These are phyloP conservation scores for Saccharomycopsis hybrid DNA, from an alignment of 1,139 yeast species.

Conservation along the genomic window DNA sequence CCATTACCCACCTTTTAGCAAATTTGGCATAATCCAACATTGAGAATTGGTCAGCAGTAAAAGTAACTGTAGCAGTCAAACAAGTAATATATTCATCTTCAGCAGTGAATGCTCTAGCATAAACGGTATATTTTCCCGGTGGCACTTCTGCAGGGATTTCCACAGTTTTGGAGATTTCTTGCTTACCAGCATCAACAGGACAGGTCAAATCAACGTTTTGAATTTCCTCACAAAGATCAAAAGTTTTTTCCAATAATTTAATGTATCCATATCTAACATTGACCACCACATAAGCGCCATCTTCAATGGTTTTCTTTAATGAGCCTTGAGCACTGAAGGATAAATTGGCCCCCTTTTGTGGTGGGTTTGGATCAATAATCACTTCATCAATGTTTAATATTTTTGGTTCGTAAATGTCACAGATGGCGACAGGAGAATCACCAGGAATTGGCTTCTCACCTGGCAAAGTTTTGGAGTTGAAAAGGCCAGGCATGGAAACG, in stretches of 20 bases:
- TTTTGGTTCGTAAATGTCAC: conserved; percentile 63
- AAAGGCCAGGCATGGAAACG: not conserved
- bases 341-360: conserved; percentile 70
- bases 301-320: conserved; percentile 49
- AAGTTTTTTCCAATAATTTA: conserved; percentile 74
- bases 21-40: conserved; percentile 14
- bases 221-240: conserved; percentile 84
- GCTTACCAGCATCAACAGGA: conserved; percentile 68
- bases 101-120: conserved; percentile 82
- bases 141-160: conserved; percentile 92
- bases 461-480: conserved; percentile 15
- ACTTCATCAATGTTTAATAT: conserved; percentile 55
- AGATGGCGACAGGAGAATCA: conserved; percentile 71
- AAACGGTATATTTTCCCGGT: conserved; percentile 82
- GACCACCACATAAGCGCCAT: conserved; percentile 90
- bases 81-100: conserved; percentile 82
- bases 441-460: conserved; percentile 76
- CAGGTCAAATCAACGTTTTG: conserved; percentile 72
- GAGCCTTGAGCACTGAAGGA: conserved; percentile 71
- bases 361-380: conserved; percentile 77
- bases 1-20: conserved; percentile 14
- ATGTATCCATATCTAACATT: conserved; percentile 92
- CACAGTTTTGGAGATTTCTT: conserved; percentile 60
- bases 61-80: conserved; percentile 70
- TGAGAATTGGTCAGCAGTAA: conserved; percentile 32